Evolutionary conservation across 2,329 filamentous ascomycete species (phyloP).

Genomic region (Pseudocercospora ulei): DNA sequence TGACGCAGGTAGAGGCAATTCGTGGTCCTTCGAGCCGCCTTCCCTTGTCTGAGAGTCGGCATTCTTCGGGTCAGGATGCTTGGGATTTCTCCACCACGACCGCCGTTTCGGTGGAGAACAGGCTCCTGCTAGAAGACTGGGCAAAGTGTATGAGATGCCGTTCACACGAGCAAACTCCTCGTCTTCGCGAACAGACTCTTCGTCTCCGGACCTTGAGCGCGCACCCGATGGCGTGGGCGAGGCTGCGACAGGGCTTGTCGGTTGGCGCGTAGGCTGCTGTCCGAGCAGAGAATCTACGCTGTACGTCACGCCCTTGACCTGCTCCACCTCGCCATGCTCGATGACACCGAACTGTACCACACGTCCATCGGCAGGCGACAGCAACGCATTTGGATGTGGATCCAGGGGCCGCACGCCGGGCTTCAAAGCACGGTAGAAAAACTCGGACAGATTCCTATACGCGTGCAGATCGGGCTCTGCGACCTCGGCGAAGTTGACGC

Average conservation of each 20-base stretch:
- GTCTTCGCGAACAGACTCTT: slow-evolving; percentile 62
- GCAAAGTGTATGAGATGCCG: slow-evolving; percentile 88
- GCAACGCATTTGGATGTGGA: slow-evolving; percentile 63
- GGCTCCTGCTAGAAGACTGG: slow-evolving; percentile 70
- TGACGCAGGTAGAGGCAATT: slow-evolving; percentile 11
- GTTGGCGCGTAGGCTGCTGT: slow-evolving; percentile 40
- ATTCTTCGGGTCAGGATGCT: slow-evolving; percentile 17
- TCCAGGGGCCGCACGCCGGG: slow-evolving; percentile 79
- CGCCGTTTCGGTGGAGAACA: slow-evolving; percentile 16
- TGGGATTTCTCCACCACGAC: slow-evolving; percentile 31
- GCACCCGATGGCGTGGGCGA: slow-evolving; percentile 31
- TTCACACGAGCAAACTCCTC: slow-evolving; percentile 92
- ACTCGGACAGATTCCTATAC: slow-evolving; percentile 87
- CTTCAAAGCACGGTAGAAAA: slow-evolving; percentile 94
- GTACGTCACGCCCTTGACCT: slow-evolving; percentile 98
- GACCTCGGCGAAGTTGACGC: slow-evolving; percentile 82
- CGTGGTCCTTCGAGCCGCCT: slow-evolving; percentile 10
- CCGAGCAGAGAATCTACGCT: slow-evolving; percentile 87
- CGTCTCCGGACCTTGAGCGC: slow-evolving; percentile 37
- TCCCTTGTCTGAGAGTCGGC: slow-evolving; percentile 17
- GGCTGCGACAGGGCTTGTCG: slow-evolving; percentile 32
- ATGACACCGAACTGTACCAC: slow-evolving; percentile 88
- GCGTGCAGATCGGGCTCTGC: slow-evolving; percentile 76
- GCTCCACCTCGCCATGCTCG: slow-evolving; percentile 87
- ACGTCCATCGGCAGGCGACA: slow-evolving; percentile 83